Evolutionary conservation across 2,329 filamentous ascomycete species (phyloP).

Genomic region (Arthrobotrys pseudoclavata): DNA sequence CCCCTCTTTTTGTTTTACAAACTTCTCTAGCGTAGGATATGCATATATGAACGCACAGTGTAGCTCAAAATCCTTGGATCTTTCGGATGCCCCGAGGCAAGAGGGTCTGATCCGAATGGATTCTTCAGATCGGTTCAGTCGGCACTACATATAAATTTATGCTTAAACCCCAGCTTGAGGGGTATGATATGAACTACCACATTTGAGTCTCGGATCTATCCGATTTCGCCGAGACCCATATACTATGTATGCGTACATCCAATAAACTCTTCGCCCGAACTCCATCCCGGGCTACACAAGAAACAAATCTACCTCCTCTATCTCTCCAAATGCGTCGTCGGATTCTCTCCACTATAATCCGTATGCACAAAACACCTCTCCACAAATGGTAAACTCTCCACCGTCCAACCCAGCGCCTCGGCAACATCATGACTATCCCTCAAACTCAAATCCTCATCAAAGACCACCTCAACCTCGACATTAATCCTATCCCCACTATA

Average conservation of each 20-base stretch:
- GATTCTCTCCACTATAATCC: conserved; percentile 62
- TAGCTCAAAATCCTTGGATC: not conserved
- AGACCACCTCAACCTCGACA: conserved; percentile 84
- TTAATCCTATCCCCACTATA: conserved; percentile 88
- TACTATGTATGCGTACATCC: too few relatives aligned
- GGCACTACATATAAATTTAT: too few relatives aligned
- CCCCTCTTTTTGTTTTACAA: not conserved
- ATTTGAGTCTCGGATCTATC: conserved; percentile 3
- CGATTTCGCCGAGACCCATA: not conserved
- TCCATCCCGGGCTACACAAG: not conserved
- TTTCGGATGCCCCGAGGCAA: too few relatives aligned
- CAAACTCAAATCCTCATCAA: conserved; percentile 80
- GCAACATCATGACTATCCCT: conserved; percentile 85
- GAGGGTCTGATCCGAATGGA: too few relatives aligned
- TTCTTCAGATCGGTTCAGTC: too few relatives aligned
- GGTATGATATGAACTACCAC: too few relatives aligned
- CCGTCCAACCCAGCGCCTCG: conserved; percentile 83
- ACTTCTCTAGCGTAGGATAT: not conserved
- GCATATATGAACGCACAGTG: not conserved
- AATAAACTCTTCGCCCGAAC: too few relatives aligned
- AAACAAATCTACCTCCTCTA: too few relatives aligned
- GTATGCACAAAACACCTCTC: conserved; percentile 73
- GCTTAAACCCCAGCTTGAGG: too few relatives aligned
- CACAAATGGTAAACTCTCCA: conserved; percentile 85
- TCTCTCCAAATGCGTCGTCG: conserved; percentile 61